phyloP scores from a whole-genome alignment of 768 basidiomycete species.

The Hygrocybe punicea region DNA sequence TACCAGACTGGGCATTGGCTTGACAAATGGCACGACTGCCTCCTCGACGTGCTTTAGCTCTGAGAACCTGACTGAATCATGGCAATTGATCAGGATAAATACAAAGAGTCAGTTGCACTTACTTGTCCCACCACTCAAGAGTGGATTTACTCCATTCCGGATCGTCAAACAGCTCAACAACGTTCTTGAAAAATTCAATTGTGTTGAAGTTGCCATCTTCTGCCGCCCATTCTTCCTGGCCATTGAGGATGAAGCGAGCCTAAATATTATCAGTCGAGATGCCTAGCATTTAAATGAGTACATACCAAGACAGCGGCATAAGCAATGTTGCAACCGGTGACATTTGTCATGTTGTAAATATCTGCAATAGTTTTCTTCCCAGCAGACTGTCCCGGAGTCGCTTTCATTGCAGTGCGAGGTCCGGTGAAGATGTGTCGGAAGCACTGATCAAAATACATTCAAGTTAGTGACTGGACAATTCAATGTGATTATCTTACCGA shows the following conservation, averaged over 20 bases:
- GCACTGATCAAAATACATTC: not conserved
- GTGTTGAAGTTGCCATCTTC: not conserved
- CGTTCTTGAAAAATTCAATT: not conserved
- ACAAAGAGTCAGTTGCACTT: not conserved
- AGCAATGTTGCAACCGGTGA: not conserved
- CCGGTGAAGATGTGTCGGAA: slow-evolving; percentile 1
- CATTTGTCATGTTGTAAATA: not conserved
- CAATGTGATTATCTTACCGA: not conserved
- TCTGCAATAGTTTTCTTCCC: slow-evolving; percentile 1
- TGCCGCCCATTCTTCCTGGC: not conserved
- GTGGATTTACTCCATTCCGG: not conserved
- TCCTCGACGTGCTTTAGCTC: not conserved
- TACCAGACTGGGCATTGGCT: not conserved
- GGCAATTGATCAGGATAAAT: not conserved
- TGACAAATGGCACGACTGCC: not conserved
- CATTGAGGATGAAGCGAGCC: slow-evolving; percentile 1
- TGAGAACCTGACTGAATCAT: not conserved
- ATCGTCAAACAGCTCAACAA: not conserved
- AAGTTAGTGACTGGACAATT: not conserved
- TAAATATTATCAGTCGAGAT: not conserved
- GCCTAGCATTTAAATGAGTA: not conserved
- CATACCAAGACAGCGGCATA: slow-evolving; percentile 1
- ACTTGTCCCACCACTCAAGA: slow-evolving; percentile 1
- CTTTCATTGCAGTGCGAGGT: slow-evolving; percentile 2
- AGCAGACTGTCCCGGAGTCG: not conserved